Evolutionary conservation across 2,329 filamentous ascomycete genomes (phyloP).

Genomic region (Exophiala phaeomuriformis): DNA sequence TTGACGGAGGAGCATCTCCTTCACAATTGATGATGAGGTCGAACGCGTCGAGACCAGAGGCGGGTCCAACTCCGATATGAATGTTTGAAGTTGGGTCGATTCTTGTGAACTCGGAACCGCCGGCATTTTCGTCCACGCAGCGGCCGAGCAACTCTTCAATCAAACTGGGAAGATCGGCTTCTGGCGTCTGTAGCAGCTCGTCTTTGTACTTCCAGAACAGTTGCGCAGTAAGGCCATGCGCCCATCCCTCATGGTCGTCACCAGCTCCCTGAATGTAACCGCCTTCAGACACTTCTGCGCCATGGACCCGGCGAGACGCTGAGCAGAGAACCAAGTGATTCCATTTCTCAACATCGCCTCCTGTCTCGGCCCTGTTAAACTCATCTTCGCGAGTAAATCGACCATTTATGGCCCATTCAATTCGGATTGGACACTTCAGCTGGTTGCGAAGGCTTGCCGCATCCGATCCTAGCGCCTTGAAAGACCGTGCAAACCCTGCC

Average conservation of each 20-base stretch:
- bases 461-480: constrained; percentile 35
- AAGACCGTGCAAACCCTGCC: constrained; percentile 47
- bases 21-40: constrained; percentile 39
- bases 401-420: constrained; percentile 23
- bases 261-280: constrained; percentile 91
- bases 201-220: constrained; percentile 70
- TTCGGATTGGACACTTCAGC: constrained; percentile 14
- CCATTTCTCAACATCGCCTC: constrained; percentile 3
- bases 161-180: constrained; percentile 54
- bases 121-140: constrained; percentile 21
- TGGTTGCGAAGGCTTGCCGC: constrained; percentile 11
- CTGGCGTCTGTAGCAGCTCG: constrained; percentile 54
- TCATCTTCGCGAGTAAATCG: constrained; percentile 2
- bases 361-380: background rate
- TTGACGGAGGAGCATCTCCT: constrained; percentile 32
- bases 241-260: constrained; percentile 93
- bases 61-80: constrained; percentile 29
- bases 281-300: constrained; percentile 60
- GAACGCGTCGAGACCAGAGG: constrained; percentile 36
- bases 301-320: constrained; percentile 64
- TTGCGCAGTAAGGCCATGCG: constrained; percentile 65
- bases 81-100: constrained; percentile 37
- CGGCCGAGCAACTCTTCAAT: constrained; percentile 42
- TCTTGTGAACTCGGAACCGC: constrained; percentile 26
- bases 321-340: constrained; percentile 76